These are phyloP conservation scores for Kodamaea sagamina DNA, from an alignment of 805 yeast genomes.

Conservation along the genomic window DNA sequence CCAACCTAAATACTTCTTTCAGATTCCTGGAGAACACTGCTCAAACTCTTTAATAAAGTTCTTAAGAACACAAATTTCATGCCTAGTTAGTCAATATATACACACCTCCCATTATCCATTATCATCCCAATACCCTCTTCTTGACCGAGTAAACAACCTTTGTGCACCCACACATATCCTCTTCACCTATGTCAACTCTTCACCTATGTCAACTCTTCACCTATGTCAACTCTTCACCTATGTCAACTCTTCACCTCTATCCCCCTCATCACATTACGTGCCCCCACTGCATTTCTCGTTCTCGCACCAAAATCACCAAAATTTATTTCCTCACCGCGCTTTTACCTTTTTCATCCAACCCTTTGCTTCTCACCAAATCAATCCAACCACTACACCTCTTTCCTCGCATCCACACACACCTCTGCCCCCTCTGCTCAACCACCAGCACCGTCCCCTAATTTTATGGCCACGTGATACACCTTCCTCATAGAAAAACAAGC, in stretches of 20 bases:
- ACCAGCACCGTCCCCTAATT: neutral
- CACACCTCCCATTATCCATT: too few relatives aligned
- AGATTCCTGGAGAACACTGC: too few relatives aligned
- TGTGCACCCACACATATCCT: too few relatives aligned
- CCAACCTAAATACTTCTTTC: too few relatives aligned
- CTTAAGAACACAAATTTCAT: too few relatives aligned
- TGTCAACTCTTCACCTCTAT: neutral
- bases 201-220: too few relatives aligned
- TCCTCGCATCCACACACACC: neutral
- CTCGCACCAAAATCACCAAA: neutral
- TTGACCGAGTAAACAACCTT: too few relatives aligned
- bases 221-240: too few relatives aligned
- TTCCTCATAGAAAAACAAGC: slow-evolving; percentile 1
- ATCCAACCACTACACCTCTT: neutral
- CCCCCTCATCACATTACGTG: neutral
- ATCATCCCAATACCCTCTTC: too few relatives aligned
- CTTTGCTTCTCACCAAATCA: neutral
- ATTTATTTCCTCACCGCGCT: slow-evolving; percentile 4
- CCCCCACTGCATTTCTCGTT: neutral
- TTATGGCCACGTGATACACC: slow-evolving; percentile 1
- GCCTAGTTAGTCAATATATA: too few relatives aligned
- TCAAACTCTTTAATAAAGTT: too few relatives aligned
- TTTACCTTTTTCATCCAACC: neutral
- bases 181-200: neutral
- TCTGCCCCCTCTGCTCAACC: neutral